Evolutionary conservation across 306 rosid genomes (phyloP), one percentile per base, ranked within the genome.

Genomic region (Oxytropis ochrocephala): DNA sequence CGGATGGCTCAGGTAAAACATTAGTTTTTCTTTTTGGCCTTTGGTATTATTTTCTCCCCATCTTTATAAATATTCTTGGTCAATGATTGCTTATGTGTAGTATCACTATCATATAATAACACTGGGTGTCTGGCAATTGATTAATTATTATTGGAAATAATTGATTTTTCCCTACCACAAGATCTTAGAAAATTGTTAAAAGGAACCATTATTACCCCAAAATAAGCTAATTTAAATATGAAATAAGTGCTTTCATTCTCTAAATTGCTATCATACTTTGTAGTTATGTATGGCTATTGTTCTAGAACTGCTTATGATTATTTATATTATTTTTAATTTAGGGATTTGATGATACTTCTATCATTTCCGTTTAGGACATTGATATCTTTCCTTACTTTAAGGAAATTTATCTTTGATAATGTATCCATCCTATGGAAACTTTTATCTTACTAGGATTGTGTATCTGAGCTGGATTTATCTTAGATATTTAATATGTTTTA

Each of bases 1-100:
- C 89, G 99, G 78, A 91, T 94, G 99, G 97, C 95, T 47, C 99
- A 94, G 99, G 99, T 94, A 85, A 72, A 67, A 57, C 29, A 38
- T 17, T 38, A 11, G 14, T 11, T 11, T 49, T 52, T 49, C 0
- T 11, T 13, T 49, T 52, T 59, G 0, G 11, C 36, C 0, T 60
- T 75, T 12, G 38, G 12, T 36, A 4, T 46, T 64, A 58, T 51
- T 70, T 60, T 32, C 17, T 33, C 47, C 44, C 49, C 63, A 51
- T 49, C 70, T 51, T 48, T 14, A 8, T 52, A 16, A 18, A 52
- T 54, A 47, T 51, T 8, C 27, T 29, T 36, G 43, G 49, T 21
- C 36, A 9, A 46, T 68, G 30, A 29, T 50, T 57, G 10, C 48
- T 57, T 63, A 21, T 78, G n/a, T 71, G 21, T 48, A 27, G n/a